Conservation (phyloP, 2,329 filamentous ascomycete species). For the Aaosphaeria pasadenensis region DNA sequence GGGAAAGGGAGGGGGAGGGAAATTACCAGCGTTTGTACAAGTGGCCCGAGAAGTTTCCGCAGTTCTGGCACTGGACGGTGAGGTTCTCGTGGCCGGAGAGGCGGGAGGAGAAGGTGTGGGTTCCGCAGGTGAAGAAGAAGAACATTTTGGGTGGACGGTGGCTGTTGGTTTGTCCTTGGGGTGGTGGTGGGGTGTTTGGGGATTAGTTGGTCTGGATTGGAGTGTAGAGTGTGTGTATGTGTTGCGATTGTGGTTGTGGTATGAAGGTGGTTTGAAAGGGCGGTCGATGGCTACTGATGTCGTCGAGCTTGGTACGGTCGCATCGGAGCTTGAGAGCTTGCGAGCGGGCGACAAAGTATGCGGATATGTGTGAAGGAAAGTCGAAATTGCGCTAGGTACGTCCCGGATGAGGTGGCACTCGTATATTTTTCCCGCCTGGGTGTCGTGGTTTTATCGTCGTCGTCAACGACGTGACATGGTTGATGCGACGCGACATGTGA, state of each 20-base stretch:
- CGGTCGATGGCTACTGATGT: too few relatives aligned
- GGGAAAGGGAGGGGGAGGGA: not conserved
- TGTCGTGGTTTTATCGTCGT: too few relatives aligned
- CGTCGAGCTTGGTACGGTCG: too few relatives aligned
- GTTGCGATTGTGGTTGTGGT: not conserved
- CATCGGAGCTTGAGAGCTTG: too few relatives aligned
- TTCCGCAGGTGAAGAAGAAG: constrained; percentile 52
- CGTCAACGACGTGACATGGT: too few relatives aligned
- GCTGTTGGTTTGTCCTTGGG: not conserved
- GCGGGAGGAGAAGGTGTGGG: constrained; percentile 47
- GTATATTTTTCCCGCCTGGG: too few relatives aligned
- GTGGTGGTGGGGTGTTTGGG: not conserved
- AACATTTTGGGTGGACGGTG: constrained; percentile 30
- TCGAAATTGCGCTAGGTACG: too few relatives aligned
- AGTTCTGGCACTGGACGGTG: constrained; percentile 52
- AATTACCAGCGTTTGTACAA: constrained; percentile 45
- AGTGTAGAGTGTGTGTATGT: not conserved
- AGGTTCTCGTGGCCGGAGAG: constrained; percentile 50
- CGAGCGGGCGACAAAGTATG: too few relatives aligned
- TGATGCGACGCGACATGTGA: too few relatives aligned
- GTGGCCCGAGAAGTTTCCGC: constrained; percentile 48
- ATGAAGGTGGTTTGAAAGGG: not conserved
- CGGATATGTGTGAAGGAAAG: too few relatives aligned
- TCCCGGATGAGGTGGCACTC: too few relatives aligned
- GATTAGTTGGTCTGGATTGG: too few relatives aligned